These are phyloP conservation scores for Fusarium phyllophilum DNA, from an alignment of 2,329 filamentous ascomycete genomes.

Conservation along the genomic window DNA sequence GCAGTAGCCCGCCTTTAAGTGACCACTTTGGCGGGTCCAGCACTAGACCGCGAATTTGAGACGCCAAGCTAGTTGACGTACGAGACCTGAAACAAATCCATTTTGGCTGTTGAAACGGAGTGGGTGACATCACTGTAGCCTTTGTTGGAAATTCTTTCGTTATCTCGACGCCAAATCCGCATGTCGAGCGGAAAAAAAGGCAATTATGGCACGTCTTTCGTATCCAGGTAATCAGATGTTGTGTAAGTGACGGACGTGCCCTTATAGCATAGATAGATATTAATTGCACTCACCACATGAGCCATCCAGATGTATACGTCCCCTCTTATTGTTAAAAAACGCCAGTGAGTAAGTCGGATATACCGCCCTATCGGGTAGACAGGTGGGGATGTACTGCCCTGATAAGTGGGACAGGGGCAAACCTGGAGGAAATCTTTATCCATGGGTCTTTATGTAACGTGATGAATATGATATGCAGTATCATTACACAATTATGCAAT, in stretches of 20 bases:
- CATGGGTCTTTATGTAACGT: not conserved
- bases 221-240: rapidly evolving
- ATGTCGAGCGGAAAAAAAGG: not conserved
- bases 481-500: not conserved
- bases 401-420: not conserved
- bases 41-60: too few species aligned
- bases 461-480: not conserved
- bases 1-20: too few species aligned
- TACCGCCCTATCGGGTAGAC: not conserved
- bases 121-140: not conserved
- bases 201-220: not conserved
- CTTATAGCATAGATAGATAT: not conserved
- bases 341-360: not conserved
- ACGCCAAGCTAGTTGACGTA: not conserved
- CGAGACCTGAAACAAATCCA: not conserved
- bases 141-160: not conserved
- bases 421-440: not conserved
- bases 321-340: not conserved
- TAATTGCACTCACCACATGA: not conserved
- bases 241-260: not conserved
- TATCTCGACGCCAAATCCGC: not conserved
- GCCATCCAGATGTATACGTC: not conserved
- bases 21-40: not conserved
- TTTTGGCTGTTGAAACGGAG: not conserved
- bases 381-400: not conserved